phyloP scores from a whole-genome alignment of 768 basidiomycete species.

The Tubosaeta sp. region DNA sequence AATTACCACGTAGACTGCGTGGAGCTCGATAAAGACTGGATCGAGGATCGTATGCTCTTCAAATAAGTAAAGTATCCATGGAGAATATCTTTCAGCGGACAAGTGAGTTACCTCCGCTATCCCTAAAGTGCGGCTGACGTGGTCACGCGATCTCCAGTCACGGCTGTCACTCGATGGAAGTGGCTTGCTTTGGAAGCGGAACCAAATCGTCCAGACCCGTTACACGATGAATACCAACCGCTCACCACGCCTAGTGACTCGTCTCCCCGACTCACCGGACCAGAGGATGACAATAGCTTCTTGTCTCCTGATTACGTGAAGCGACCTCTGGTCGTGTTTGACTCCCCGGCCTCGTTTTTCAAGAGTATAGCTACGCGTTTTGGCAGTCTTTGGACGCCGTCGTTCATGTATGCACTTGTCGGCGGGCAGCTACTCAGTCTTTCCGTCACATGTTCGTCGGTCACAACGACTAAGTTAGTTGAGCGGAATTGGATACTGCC shows the following conservation, averaged over 20 bases:
- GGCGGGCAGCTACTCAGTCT: slow-evolving; percentile 27
- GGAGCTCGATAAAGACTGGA: too few relatives aligned
- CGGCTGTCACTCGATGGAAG: slow-evolving; percentile 11
- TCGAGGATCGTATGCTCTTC: too few relatives aligned
- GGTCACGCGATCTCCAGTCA: slow-evolving; percentile 2
- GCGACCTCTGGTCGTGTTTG: slow-evolving; percentile 16
- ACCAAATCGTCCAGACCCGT: slow-evolving; percentile 9
- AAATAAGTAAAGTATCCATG: slow-evolving; percentile 5
- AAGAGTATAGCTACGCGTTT: slow-evolving; percentile 18
- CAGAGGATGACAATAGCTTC: slow-evolving; percentile 1
- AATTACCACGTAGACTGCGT: too few relatives aligned
- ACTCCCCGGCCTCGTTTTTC: slow-evolving; percentile 18
- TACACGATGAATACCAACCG: slow-evolving; percentile 22
- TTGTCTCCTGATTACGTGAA: not conserved
- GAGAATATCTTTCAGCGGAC: slow-evolving; percentile 1
- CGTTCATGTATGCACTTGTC: slow-evolving; percentile 25
- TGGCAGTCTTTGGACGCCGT: slow-evolving; percentile 27
- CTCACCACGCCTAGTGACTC: slow-evolving; percentile 8
- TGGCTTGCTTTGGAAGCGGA: slow-evolving; percentile 8
- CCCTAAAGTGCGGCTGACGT: not conserved
- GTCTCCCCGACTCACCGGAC: slow-evolving; percentile 2
- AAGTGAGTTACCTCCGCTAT: slow-evolving; percentile 6
- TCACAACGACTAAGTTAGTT: slow-evolving; percentile 75
- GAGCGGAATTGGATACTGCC: slow-evolving; percentile 65
- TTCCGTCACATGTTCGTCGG: slow-evolving; percentile 27